Evolutionary conservation across 805 yeast genomes (phyloP).

Genomic region (Dipodascus geniculatus): DNA sequence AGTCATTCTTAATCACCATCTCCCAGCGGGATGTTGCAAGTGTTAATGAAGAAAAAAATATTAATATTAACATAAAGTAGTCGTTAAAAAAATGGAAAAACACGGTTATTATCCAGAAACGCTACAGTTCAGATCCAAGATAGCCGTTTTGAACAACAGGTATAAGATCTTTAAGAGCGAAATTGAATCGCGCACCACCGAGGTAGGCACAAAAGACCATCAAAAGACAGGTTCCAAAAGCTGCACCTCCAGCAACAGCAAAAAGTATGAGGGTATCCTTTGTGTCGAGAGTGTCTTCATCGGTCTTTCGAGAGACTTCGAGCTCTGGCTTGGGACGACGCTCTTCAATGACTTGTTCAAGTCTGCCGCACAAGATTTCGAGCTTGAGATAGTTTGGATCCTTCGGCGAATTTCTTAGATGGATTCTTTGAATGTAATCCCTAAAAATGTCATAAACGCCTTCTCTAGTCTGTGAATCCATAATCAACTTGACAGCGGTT

Average conservation of each 20-base stretch:
- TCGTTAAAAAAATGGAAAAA: neutral
- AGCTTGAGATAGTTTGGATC: conserved; percentile 82
- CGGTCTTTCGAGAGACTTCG: conserved; percentile 4
- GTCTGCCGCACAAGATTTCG: conserved; percentile 76
- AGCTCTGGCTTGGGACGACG: conserved; percentile 13
- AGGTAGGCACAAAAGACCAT: conserved; percentile 19
- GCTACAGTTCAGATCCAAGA: neutral
- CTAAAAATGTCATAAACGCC: conserved; percentile 72
- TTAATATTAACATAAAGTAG: neutral
- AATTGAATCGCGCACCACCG: conserved; percentile 22
- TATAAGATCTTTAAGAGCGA: conserved; percentile 2
- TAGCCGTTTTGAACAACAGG: neutral
- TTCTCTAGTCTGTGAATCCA: conserved; percentile 59
- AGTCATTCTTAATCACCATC: no score
- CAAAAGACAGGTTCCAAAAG: conserved; percentile 14
- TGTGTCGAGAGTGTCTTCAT: conserved; percentile 8
- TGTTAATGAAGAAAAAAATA: no score
- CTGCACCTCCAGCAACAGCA: conserved; percentile 12
- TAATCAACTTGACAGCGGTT: conserved; percentile 63
- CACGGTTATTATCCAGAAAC: neutral
- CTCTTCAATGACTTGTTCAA: conserved; percentile 74
- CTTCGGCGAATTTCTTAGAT: conserved; percentile 61
- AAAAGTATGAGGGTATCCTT: conserved; percentile 13
- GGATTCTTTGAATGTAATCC: conserved; percentile 60
- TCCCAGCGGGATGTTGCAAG: neutral